Conservation (phyloP, 345 rosid species). For the Populus davidiana region DNA sequence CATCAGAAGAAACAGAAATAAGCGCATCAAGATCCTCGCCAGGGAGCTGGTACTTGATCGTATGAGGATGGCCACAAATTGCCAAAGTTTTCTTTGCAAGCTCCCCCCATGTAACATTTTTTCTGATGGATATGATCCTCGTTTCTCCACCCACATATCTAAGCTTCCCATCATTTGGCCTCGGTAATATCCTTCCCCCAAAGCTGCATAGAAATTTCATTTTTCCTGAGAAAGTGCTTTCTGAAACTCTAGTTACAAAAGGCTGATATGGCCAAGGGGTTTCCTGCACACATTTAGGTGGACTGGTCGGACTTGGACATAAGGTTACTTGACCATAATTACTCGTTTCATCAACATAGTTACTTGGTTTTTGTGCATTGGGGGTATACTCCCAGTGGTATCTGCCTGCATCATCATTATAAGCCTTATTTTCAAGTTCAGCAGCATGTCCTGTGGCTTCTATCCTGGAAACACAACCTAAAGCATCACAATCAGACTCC, state of each 20-base stretch:
- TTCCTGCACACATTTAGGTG: slow-evolving; percentile 17
- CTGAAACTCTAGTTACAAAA: slow-evolving; percentile 25
- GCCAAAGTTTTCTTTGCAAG: slow-evolving; percentile 60
- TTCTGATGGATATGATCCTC: slow-evolving; percentile 64
- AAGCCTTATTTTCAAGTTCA: slow-evolving; percentile 31
- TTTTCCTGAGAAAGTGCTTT: slow-evolving; percentile 31
- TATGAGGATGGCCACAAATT: slow-evolving; percentile 64
- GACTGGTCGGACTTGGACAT: slow-evolving; percentile 12
- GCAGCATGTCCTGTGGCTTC: slow-evolving; percentile 14
- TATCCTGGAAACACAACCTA: slow-evolving; percentile 30
- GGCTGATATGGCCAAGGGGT: slow-evolving; percentile 43
- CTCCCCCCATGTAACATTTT: slow-evolving; percentile 50
- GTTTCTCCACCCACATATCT: slow-evolving; percentile 93
- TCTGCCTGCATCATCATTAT: slow-evolving; percentile 22
- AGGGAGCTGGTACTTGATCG: slow-evolving; percentile 87
- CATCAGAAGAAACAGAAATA: slow-evolving; percentile 73
- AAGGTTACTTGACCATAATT: slow-evolving; percentile 10
- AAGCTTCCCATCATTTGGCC: slow-evolving; percentile 81
- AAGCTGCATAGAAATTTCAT: slow-evolving; percentile 86
- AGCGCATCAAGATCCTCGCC: slow-evolving; percentile 92
- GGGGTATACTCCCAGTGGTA: slow-evolving; percentile 27
- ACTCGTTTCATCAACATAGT: slow-evolving; percentile 18
- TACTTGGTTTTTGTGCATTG: slow-evolving; percentile 21
- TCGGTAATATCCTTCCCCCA: slow-evolving; percentile 73
- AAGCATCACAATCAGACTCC: slow-evolving; percentile 36